Percentiles rank a stretch among this genome's conserved stretches.
Conservation (phyloP, 2,329 filamentous ascomycete species). For the Xylariomycetidae sp. region DNA sequence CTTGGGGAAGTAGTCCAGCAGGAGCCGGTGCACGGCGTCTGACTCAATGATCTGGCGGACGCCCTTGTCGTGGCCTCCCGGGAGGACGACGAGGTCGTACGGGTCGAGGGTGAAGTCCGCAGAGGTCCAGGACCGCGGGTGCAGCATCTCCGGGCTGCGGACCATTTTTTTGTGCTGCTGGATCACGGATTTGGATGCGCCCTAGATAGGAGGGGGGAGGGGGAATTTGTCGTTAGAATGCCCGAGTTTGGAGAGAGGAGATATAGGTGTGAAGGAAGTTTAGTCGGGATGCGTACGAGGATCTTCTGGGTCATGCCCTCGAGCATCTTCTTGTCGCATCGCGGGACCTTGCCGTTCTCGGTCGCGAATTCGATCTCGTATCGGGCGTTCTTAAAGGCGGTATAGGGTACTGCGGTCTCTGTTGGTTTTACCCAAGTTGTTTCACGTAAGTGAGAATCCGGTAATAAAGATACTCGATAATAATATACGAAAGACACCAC, state of each 20-base stretch:
- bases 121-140: conserved; percentile 41
- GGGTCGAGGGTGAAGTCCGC: conserved; percentile 37
- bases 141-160: conserved; percentile 34
- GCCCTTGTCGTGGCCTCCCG: conserved; percentile 49
- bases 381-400: conserved; percentile 41
- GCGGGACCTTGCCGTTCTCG: conserved; percentile 40
- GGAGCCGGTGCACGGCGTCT: conserved; percentile 35
- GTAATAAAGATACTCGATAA: no score
- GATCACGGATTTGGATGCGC: conserved; percentile 38
- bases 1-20: conserved; percentile 42
- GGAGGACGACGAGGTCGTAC: conserved; percentile 46
- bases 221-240: no score
- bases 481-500: no score
- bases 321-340: conserved; percentile 46
- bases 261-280: conserved; percentile 2
- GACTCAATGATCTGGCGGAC: conserved; percentile 49
- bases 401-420: conserved; percentile 49
- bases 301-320: conserved; percentile 44
- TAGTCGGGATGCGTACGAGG: conserved; percentile 31
- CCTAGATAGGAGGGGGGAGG: no score
- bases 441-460: no score
- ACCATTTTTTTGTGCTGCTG: conserved; percentile 40
- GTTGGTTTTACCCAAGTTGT: no score
- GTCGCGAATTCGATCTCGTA: conserved; percentile 47
- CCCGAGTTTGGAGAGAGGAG: no score